Conservation (phyloP, 2,329 filamentous ascomycete genomes). For the Aspergillus sp. region DNA sequence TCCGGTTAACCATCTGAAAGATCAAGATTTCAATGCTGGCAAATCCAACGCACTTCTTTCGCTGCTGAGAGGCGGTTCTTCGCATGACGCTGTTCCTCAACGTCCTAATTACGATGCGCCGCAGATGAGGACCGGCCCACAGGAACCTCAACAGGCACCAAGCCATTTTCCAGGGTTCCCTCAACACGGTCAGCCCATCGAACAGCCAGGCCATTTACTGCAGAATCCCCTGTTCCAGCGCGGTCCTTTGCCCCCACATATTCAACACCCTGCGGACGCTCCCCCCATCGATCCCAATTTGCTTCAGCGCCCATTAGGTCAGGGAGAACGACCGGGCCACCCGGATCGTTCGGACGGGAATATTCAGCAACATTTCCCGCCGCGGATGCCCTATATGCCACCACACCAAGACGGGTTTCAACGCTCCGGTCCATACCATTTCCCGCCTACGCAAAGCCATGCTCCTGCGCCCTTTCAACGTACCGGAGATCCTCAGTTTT, state of each 20-base stretch:
- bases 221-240: conserved; percentile 11
- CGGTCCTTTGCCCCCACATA: conserved; percentile 5
- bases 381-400: conserved; percentile 14
- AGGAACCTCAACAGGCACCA: conserved; percentile 44
- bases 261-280: conserved; percentile 6
- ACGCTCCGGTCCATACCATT: conserved; percentile 7
- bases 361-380: conserved; percentile 13
- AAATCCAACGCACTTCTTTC: conserved; percentile 48
- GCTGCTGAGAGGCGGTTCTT: conserved; percentile 40
- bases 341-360: conserved; percentile 12
- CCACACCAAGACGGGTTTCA: conserved; percentile 12
- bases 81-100: conserved; percentile 19
- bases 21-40: conserved; percentile 23
- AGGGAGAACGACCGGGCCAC: conserved; percentile 8
- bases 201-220: conserved; percentile 22
- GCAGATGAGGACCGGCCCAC: conserved; percentile 44
- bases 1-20: conserved; percentile 9
- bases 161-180: conserved; percentile 34
- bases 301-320: conserved; percentile 6
- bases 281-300: conserved; percentile 4
- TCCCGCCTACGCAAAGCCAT: conserved; percentile 12
- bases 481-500: conserved; percentile 39
- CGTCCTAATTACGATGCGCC: conserved; percentile 33
- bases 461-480: conserved; percentile 37
- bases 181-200: conserved; percentile 20